A percentile compares a stretch with the other conserved stretches of the same genome.
phyloP scores from a whole-genome alignment of 2,329 filamentous ascomycete genomes.

The Endoconidiophora polonica region DNA sequence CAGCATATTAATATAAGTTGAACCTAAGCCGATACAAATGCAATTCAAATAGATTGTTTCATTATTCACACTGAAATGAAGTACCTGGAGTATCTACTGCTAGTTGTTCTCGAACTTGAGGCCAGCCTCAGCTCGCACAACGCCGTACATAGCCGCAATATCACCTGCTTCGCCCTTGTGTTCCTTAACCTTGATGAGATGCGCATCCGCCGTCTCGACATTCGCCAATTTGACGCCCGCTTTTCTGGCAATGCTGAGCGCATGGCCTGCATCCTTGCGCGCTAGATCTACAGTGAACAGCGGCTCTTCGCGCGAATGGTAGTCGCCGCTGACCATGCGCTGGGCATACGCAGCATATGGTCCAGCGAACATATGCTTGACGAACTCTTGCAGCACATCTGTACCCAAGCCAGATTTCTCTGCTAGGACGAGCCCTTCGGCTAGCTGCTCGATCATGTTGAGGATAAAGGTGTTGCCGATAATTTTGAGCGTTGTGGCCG shows the following conservation, averaged over 20 bases:
- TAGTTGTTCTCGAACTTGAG: slow-evolving; percentile 50
- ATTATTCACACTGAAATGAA: not conserved
- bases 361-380: slow-evolving; percentile 59
- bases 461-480: slow-evolving; percentile 77
- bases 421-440: slow-evolving; percentile 61
- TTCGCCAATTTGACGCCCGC: slow-evolving; percentile 47
- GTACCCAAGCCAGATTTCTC: slow-evolving; percentile 66
- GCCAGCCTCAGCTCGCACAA: slow-evolving; percentile 56
- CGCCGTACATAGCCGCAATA: slow-evolving; percentile 69
- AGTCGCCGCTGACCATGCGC: slow-evolving; percentile 60
- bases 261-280: slow-evolving; percentile 67
- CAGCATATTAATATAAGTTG: not conserved
- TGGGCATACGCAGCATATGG: slow-evolving; percentile 58
- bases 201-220: slow-evolving; percentile 49
- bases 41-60: not conserved
- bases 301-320: slow-evolving; percentile 60
- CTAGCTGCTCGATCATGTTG: slow-evolving; percentile 64
- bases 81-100: not conserved
- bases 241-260: slow-evolving; percentile 44
- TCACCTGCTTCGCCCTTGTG: slow-evolving; percentile 55
- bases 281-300: slow-evolving; percentile 71
- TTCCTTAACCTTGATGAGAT: slow-evolving; percentile 53
- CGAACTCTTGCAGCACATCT: slow-evolving; percentile 51
- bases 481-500: slow-evolving; percentile 58
- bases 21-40: not conserved